Evolutionary conservation across 1,284 basidiomycete species (phyloP).

Genomic region (Cutaneotrichosporon daszewskae): DNA sequence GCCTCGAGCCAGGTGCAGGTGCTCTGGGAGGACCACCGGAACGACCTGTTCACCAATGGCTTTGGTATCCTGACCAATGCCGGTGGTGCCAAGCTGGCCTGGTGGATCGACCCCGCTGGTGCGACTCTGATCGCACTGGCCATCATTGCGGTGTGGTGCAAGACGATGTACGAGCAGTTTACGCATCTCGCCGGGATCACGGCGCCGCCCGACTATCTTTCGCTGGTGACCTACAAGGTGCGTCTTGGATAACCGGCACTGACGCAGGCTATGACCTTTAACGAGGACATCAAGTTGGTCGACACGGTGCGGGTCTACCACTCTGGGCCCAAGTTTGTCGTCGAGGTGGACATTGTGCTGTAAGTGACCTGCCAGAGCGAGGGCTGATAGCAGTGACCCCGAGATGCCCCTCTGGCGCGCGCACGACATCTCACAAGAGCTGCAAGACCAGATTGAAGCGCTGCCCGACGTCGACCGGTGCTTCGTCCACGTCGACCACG

Average conservation of each 20-base stretch:
- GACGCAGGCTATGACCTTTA: slow-evolving; percentile 66
- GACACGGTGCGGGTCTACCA: slow-evolving; percentile 87
- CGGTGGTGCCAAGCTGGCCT: slow-evolving; percentile 68
- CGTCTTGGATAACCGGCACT: slow-evolving; percentile 6
- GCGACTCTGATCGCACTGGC: slow-evolving; percentile 62
- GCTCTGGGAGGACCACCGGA: slow-evolving; percentile 92
- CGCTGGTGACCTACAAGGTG: slow-evolving; percentile 82
- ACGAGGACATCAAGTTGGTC: slow-evolving; percentile 73
- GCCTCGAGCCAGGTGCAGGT: slow-evolving; percentile 85
- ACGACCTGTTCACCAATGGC: slow-evolving; percentile 68
- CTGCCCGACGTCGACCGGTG: slow-evolving; percentile 86
- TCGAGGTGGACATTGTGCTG: slow-evolving; percentile 93
- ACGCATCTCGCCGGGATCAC: slow-evolving; percentile 83
- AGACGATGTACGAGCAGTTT: slow-evolving; percentile 71
- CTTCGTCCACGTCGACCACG: slow-evolving; percentile 91
- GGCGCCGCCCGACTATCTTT: slow-evolving; percentile 82
- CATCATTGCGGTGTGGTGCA: slow-evolving; percentile 74
- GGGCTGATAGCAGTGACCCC: slow-evolving; percentile 52
- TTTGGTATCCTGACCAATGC: slow-evolving; percentile 82
- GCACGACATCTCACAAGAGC: slow-evolving; percentile 82
- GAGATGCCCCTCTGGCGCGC: slow-evolving; percentile 85
- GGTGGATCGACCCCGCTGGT: slow-evolving; percentile 48
- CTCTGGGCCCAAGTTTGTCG: slow-evolving; percentile 69
- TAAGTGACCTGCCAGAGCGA: neutral
- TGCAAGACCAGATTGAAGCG: slow-evolving; percentile 91